Evolutionary conservation across 352 stramenopile genomes (phyloP).

Genomic region (Phytophthora boehmeriae): DNA sequence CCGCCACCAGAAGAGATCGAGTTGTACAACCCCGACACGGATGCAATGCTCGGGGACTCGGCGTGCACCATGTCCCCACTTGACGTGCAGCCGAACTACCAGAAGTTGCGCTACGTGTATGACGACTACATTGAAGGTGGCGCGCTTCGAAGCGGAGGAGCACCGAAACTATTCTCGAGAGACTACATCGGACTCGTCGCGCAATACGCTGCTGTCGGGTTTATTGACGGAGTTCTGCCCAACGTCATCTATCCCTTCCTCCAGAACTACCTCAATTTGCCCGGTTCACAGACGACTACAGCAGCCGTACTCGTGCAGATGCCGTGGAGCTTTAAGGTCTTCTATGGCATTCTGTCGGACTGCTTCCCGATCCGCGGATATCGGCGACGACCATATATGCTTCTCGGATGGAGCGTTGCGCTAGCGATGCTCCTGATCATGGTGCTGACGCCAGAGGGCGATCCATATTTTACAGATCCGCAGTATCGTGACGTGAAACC

Average conservation of each 20-base stretch:
- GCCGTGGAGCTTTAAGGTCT: slow-evolving; percentile 70
- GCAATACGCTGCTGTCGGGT: slow-evolving; percentile 59
- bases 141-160: slow-evolving; percentile 45
- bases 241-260: slow-evolving; percentile 62
- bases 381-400: slow-evolving; percentile 58
- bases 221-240: slow-evolving; percentile 55
- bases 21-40: slow-evolving; percentile 27
- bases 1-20: slow-evolving; percentile 32
- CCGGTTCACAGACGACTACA: slow-evolving; percentile 47
- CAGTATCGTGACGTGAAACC: slow-evolving; percentile 42
- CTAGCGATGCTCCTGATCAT: slow-evolving; percentile 50
- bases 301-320: slow-evolving; percentile 50
- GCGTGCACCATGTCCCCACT: slow-evolving; percentile 34
- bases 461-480: slow-evolving; percentile 49
- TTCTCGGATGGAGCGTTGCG: slow-evolving; percentile 52
- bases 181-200: slow-evolving; percentile 59
- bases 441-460: slow-evolving; percentile 33
- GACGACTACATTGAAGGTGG: slow-evolving; percentile 49
- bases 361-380: slow-evolving; percentile 63
- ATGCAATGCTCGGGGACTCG: slow-evolving; percentile 28
- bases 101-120: slow-evolving; percentile 47
- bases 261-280: slow-evolving; percentile 63
- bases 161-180: slow-evolving; percentile 44
- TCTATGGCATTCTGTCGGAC: slow-evolving; percentile 67
- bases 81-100: slow-evolving; percentile 31